Base-by-base conservation (phyloP, 257 asterid genomes). In the Catharanthus roseus region DNA sequence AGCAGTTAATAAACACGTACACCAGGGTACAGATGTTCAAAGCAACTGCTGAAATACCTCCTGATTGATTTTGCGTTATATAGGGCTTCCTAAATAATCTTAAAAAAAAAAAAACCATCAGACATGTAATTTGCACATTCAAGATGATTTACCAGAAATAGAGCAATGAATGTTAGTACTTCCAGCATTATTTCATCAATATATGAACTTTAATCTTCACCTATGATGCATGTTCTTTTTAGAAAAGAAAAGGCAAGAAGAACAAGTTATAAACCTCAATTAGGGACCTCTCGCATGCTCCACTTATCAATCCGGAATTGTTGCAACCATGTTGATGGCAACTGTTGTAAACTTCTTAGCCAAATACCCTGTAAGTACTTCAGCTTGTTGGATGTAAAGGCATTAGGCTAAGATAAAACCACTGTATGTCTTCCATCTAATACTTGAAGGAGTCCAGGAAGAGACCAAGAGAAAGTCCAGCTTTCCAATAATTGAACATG, bases 361-460 rank as follows among this genome's bases (percentile, higher is more conserved):
- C 56, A 23, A 55, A 29, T 55, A 18, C 21, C 36, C 16, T 11
- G 7, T 7, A 39, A 31, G 12, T 19, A 42, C n/a, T 55, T 39
- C 65, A 1, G 47, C 67, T 28, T 18, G 8, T 21, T 62, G 26
- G 16, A 19, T 7, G 28, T 19, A 23, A 62, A 34, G 47, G 47
- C 10, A 34, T 19, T 34, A 34, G 45, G 23, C 67, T 36, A 55
- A 24, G 42, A 24, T 21, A 50, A 3, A 34, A 51, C 38, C 45
- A 38, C 41, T 24, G 42, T 53, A 51, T 47, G 16, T 65, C 61
- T 55, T 29, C 60, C 51, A 63, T 64, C 76, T 77, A 91, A 79
- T 85, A 91, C 83, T 93, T 91, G 85, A 93, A 93, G 21, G 98
- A 93, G 80, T 93, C 99, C 54, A 93, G 82, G 80, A 93, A 93